Conservation (phyloP, 1,139 yeast genomes). For the Lizanozyma gosingica region DNA sequence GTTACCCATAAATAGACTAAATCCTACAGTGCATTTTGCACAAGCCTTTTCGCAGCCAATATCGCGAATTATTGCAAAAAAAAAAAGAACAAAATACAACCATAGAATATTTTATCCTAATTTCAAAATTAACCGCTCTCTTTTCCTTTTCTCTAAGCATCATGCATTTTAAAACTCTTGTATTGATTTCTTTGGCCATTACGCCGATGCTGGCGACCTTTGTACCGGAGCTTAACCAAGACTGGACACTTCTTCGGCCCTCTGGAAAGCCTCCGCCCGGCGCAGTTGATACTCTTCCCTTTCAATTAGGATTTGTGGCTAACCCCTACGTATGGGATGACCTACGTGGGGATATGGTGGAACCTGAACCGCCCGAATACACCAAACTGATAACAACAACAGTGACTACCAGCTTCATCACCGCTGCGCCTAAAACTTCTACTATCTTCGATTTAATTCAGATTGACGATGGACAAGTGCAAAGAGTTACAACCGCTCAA, state of each 20-base stretch:
- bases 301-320: background rate
- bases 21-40: no score
- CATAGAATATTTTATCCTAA: no score
- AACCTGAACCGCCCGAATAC: background rate
- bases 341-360: background rate
- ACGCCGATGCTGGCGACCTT: background rate
- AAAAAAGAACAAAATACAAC: background rate
- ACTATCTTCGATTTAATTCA: background rate
- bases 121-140: background rate
- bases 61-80: background rate
- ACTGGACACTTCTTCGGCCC: background rate
- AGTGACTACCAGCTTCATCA: background rate
- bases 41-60: no score
- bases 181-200: background rate
- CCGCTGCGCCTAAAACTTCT: background rate
- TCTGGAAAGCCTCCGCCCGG: background rate
- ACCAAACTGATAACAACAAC: background rate
- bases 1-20: no score
- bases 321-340: background rate
- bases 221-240: background rate
- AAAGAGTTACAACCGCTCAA: background rate
- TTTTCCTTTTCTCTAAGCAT: background rate
- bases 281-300: background rate
- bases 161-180: background rate
- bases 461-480: slow-evolving; percentile 1